Conservation (phyloP, 2,329 filamentous ascomycete genomes). For the Botrytis medusae region DNA sequence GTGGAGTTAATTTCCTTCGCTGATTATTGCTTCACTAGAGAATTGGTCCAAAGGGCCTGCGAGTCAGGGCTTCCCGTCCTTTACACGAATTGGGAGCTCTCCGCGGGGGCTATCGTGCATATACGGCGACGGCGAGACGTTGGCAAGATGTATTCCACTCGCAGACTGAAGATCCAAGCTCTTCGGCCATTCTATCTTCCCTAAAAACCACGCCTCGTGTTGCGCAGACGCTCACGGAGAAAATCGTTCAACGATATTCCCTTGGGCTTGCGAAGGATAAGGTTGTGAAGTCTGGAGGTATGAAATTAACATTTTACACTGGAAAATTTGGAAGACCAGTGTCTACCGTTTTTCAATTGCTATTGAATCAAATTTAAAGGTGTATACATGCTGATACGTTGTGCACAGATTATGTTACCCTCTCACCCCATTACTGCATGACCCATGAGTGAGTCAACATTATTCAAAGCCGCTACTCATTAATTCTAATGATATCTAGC, state of each 20-base stretch:
- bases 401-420: slow-evolving; percentile 69
- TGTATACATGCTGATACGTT: background rate
- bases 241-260: slow-evolving; percentile 83
- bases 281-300: slow-evolving; percentile 63
- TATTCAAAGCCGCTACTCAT: background rate
- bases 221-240: slow-evolving; percentile 83
- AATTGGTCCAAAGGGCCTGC: slow-evolving; percentile 36
- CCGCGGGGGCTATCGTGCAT: slow-evolving; percentile 32
- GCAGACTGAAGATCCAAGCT: slow-evolving; percentile 55
- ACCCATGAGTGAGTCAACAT: slow-evolving; percentile 44
- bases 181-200: slow-evolving; percentile 55
- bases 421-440: slow-evolving; percentile 74
- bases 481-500: slow-evolving; percentile 55
- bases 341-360: background rate
- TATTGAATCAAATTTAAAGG: background rate
- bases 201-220: slow-evolving; percentile 42
- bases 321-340: background rate
- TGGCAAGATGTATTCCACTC: slow-evolving; percentile 61
- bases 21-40: slow-evolving; percentile 6
- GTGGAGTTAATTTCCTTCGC: background rate
- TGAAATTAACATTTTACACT: background rate
- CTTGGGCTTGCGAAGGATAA: slow-evolving; percentile 75
- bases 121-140: slow-evolving; percentile 37
- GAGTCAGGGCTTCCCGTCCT: slow-evolving; percentile 34
- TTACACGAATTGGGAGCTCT: slow-evolving; percentile 32